Evolutionary conservation across 176 grass and related monocot species (phyloP), one percentile per base, ranked within the genome.

Genomic region (Aegilops tauschii): DNA sequence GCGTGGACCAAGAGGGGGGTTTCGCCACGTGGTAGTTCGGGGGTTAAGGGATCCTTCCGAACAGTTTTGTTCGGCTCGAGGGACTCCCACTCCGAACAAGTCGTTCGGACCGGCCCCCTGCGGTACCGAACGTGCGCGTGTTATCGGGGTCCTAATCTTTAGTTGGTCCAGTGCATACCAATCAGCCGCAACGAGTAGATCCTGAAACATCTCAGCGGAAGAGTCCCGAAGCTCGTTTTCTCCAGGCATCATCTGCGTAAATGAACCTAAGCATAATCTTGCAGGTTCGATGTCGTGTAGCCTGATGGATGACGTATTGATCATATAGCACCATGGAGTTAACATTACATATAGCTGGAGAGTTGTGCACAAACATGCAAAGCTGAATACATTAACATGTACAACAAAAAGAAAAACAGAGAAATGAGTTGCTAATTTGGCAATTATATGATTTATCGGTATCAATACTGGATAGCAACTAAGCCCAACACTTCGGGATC

Each of bases 111-210:
- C 23, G 23, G 23, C 23, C 23, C 23, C 23, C 23, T 25, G 23
- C 23, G 23, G 23, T 25, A 25, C 23, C 23, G 23, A 25, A 25
- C 23, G 23, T 25, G 23, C 23, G 23, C 23, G 23, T 25, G 23
- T 25, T 25, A 25, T 25, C 23, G 23, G 23, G 23, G 23, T 25
- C 23, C 23, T 58, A n/a, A 89, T 20, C 88, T 90, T 95, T 20
- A 95, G 71, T 2, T 89, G 28, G 5, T 93, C 87, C 69, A 96
- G n/a, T 0, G 76, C 87, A 7, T 93, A 96, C 10, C 84, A 84
- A 69, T 96, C 87, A 0, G 94, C 94, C 1, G 78, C 94, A n/a
- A 42, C 84, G 6, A 96, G 84, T 9, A 86, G 18, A 34, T 34
- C 17, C 5, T 12, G 42, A 5, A 80, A 6, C 23, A 73, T 13